These are phyloP conservation scores for Picochlorum sp. DNA, from an alignment of 139 green algal genomes.

Conservation along the genomic window DNA sequence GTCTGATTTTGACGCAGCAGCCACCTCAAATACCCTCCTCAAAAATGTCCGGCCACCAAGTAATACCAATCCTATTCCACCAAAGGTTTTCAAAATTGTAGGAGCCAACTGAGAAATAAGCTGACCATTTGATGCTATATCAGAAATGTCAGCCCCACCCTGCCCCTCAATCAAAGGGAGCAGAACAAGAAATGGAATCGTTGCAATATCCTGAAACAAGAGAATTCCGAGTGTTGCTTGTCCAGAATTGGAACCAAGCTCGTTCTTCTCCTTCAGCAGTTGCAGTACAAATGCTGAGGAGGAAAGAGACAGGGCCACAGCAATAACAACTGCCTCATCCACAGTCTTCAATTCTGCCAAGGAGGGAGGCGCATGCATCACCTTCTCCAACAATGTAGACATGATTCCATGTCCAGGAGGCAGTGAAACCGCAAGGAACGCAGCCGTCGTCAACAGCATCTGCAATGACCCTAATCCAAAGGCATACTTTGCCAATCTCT, in stretches of 20 bases:
- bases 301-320: slow-evolving; percentile 76
- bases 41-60: slow-evolving; percentile 75
- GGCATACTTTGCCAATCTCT: slow-evolving; percentile 84
- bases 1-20: slow-evolving; percentile 58
- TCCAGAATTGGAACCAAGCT: slow-evolving; percentile 75
- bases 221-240: slow-evolving; percentile 92
- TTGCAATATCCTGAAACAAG: slow-evolving; percentile 87
- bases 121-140: not conserved
- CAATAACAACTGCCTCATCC: slow-evolving; percentile 84
- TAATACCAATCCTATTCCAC: slow-evolving; percentile 70
- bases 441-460: slow-evolving; percentile 56
- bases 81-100: slow-evolving; percentile 57
- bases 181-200: slow-evolving; percentile 88
- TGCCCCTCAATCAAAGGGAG: slow-evolving; percentile 63
- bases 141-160: not conserved
- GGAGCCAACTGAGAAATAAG: slow-evolving; percentile 58
- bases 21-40: slow-evolving; percentile 54
- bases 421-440: slow-evolving; percentile 71
- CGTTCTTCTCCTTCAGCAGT: slow-evolving; percentile 77
- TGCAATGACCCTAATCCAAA: slow-evolving; percentile 86
- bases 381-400: slow-evolving; percentile 73
- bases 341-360: slow-evolving; percentile 42
- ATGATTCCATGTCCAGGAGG: slow-evolving; percentile 65
- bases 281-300: slow-evolving; percentile 90
- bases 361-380: slow-evolving; percentile 30